Evolutionary conservation across 768 basidiomycete genomes (phyloP), one percentile per base, ranked within the genome.

Genomic region (Trametes villosa): DNA sequence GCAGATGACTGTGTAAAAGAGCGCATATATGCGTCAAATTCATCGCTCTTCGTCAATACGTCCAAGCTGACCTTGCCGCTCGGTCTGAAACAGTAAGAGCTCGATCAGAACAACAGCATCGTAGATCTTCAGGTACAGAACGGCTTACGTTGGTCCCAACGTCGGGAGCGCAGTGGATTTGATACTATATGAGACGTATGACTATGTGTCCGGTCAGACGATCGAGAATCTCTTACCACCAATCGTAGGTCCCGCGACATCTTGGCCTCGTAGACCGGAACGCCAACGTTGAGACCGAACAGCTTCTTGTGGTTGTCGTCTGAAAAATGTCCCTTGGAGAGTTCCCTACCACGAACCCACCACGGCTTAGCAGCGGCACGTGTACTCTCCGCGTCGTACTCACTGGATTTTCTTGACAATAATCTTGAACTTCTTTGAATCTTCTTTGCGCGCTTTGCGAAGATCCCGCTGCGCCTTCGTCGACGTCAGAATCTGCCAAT

Each of bases 181-280:
- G 59, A 30, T 65, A 68, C 67, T 68, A 4, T 13, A 20, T 9
- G 30, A n/a, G 11, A 30, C 26, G 15, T 36, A 46, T 15, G 33
- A 22, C 64, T 27, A 69, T 7, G 66, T 48, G 27, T 62, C 56
- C 50, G 65, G 29, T 31, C n/a, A 15, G 8, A 41, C 15, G 78
- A 75, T 20, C 13, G 13, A 20, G 9, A 8, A n/a, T 12, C n/a
- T 54, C 66, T 26, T 47, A 72, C 71, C 34, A 72, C 68, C 2
- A 72, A 64, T 0, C 71, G 60, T 2, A 67, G 61, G 53, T 72
- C 70, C 9, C 81, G 75, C 46, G 76, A 80, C 66, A 89, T 84
- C 68, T 87, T 89, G 0, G 89, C 89, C 67, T 89, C 87, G 53
- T 79, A 89, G 11, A 90, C 79, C 0, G 88, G 86, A 3, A 89